A percentile compares a stretch with the other conserved stretches of the same genome.
Conservation (phyloP, 2,329 filamentous ascomycete genomes). For the Dothistroma pini region DNA sequence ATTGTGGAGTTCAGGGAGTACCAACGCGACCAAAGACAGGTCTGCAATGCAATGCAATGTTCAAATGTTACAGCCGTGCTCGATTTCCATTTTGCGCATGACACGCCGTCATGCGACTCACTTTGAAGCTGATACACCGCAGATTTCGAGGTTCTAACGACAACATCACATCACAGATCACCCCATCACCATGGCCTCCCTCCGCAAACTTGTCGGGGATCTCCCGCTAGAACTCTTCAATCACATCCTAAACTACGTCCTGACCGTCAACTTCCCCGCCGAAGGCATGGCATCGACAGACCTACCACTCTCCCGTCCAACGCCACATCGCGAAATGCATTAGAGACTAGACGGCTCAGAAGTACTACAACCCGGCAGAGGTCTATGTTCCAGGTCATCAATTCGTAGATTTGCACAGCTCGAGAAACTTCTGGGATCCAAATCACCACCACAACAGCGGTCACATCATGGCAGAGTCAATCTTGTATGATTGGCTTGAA, state of each 20-base stretch:
- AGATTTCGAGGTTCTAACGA: background rate
- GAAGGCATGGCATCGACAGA: background rate
- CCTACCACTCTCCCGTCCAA: background rate
- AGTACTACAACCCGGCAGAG: background rate
- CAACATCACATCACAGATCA: no score
- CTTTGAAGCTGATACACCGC: background rate
- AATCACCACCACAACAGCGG: no score
- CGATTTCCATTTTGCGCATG: background rate
- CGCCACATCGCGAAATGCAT: background rate
- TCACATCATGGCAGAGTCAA: no score
- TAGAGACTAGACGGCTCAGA: background rate
- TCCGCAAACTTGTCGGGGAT: no score
- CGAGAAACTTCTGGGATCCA: no score
- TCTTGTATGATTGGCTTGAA: no score
- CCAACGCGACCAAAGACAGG: background rate
- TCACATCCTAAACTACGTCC: background rate
- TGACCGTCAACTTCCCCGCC: background rate
- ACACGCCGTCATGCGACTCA: background rate
- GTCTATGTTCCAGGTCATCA: background rate
- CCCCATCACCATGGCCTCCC: no score
- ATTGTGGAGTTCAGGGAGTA: background rate
- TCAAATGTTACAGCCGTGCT: background rate
- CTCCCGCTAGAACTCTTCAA: background rate
- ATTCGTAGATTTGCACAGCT: background rate
- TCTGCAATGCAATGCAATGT: conserved; percentile 1